Conservation (phyloP, 208 protist species). For the Angomonas ambiguus region DNA sequence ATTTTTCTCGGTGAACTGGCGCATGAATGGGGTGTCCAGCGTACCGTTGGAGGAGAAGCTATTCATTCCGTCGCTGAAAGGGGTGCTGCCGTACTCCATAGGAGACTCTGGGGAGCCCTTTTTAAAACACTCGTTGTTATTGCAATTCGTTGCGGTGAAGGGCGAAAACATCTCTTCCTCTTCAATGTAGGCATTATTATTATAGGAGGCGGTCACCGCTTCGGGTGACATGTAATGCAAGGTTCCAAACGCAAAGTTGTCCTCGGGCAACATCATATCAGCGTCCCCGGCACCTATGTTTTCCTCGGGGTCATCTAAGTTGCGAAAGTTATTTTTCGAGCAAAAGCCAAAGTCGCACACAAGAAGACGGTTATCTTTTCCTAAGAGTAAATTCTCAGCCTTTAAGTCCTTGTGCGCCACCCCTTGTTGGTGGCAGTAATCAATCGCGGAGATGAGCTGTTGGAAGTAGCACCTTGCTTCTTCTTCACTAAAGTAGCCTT, state of each 20-base stretch:
- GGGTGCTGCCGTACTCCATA: neutral
- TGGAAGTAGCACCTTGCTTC: constrained; percentile 90
- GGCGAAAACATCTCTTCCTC: neutral
- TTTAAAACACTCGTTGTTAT: neutral
- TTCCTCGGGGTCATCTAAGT: constrained; percentile 48
- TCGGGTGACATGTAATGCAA: constrained; percentile 86
- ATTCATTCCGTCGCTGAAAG: neutral
- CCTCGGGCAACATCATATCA: constrained; percentile 25
- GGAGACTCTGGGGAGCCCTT: neutral
- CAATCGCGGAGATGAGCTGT: constrained; percentile 92
- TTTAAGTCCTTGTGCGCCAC: constrained; percentile 89
- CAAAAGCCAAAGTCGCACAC: constrained; percentile 92
- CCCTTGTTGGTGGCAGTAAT: constrained; percentile 91
- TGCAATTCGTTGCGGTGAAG: constrained; percentile 3
- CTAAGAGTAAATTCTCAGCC: constrained; percentile 87
- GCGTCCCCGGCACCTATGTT: constrained; percentile 31
- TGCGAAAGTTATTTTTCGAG: constrained; percentile 45
- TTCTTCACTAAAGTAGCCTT: constrained; percentile 78
- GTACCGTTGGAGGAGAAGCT: constrained; percentile 10
- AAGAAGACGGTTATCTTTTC: constrained; percentile 56
- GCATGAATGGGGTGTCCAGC: neutral
- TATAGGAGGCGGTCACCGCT: constrained; percentile 40
- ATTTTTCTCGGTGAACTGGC: constrained; percentile 1
- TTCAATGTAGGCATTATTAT: neutral
- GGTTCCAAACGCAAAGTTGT: constrained; percentile 54